Evolutionary conservation across 2,329 filamentous ascomycete species (phyloP).

Genomic region (Paraconiothyrium sp.): DNA sequence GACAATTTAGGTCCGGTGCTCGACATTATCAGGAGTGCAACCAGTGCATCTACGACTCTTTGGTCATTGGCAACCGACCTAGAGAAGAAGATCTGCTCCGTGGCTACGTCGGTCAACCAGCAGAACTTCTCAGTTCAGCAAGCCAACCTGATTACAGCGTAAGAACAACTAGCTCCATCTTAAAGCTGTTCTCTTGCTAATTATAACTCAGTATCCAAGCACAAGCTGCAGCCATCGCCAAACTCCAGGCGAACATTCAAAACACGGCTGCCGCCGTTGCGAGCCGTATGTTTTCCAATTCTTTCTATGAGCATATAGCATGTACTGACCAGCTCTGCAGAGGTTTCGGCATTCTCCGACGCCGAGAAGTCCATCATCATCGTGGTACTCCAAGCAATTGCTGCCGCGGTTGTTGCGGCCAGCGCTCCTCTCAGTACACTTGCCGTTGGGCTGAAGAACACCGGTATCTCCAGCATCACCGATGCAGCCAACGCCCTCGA

Average conservation of each 20-base stretch:
- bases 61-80: slow-evolving; percentile 3
- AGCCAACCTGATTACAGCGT: background rate
- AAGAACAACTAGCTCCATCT: background rate
- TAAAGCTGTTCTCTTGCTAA: background rate
- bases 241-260: background rate
- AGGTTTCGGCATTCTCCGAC: background rate
- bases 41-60: background rate
- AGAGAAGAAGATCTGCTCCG: slow-evolving; percentile 7
- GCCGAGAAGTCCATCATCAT: background rate
- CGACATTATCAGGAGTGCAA: background rate
- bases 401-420: background rate
- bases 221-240: background rate
- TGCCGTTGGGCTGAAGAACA: background rate
- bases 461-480: background rate
- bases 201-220: background rate
- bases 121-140: slow-evolving; percentile 1
- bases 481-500: background rate
- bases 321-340: background rate
- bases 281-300: background rate
- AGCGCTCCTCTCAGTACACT: background rate
- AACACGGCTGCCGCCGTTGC: background rate
- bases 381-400: background rate
- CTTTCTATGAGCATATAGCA: too few relatives aligned
- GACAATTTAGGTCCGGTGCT: background rate
- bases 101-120: slow-evolving; percentile 4